A percentile compares a stretch with the other conserved stretches of the same genome.
These are phyloP conservation scores for Spinellus fusiger DNA, from an alignment of 192 early-diverging fungal species.

Conservation along the genomic window DNA sequence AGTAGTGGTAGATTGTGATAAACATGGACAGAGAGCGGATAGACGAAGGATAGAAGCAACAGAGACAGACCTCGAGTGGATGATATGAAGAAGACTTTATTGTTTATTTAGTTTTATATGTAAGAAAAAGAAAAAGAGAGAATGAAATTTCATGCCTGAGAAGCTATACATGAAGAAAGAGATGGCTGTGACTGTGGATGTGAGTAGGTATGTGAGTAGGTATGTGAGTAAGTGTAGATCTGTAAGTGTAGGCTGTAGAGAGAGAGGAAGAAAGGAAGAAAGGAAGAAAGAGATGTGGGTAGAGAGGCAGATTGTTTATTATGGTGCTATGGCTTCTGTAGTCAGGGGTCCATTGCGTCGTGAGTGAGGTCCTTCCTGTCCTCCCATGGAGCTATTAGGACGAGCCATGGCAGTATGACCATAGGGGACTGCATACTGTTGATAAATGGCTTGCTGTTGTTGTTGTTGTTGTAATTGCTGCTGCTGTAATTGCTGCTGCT, in stretches of 20 bases:
- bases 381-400: no score
- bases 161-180: no score
- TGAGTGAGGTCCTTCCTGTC: no score
- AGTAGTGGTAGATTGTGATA: no score
- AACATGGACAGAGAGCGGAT: no score
- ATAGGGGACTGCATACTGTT: background rate
- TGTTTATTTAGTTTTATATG: background rate
- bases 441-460: background rate
- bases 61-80: background rate
- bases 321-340: no score
- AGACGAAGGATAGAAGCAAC: background rate
- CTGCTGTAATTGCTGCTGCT: background rate
- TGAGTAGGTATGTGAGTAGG: background rate
- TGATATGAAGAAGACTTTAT: background rate
- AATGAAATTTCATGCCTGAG: no score
- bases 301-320: no score
- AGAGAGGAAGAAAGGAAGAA: background rate
- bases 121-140: no score
- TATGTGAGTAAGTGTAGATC: background rate
- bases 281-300: background rate
- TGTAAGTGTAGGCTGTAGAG: no score
- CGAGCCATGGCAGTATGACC: no score
- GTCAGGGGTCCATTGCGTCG: no score
- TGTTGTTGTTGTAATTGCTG: constrained; percentile 3
- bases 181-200: background rate